Evolutionary conservation across 495 filamentous ascomycete genomes (phyloP).

Genomic region (Umbilicaria muhlenbergii): DNA sequence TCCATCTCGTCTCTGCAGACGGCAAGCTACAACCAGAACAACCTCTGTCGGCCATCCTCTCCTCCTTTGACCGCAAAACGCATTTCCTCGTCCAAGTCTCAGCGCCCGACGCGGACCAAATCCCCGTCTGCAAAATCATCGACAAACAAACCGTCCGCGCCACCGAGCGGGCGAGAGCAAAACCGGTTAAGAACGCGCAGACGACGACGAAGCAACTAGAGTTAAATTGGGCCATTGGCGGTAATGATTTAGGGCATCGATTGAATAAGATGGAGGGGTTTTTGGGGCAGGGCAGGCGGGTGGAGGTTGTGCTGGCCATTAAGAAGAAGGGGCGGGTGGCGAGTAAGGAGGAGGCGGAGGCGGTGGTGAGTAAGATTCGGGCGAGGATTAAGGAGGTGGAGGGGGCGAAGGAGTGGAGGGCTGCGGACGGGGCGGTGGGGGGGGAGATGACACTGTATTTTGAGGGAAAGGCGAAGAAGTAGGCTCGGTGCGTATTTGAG

Average conservation of each 20-base stretch:
- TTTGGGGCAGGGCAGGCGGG: slow-evolving; percentile 43
- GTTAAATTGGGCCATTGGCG: slow-evolving; percentile 68
- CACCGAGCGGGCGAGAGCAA: slow-evolving; percentile 26
- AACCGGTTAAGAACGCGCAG: slow-evolving; percentile 18
- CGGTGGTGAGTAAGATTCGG: slow-evolving; percentile 8
- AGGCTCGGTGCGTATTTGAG: background rate
- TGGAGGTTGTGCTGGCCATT: slow-evolving; percentile 42
- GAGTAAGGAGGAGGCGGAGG: slow-evolving; percentile 9
- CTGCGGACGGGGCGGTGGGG: slow-evolving; percentile 6
- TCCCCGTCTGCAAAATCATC: slow-evolving; percentile 52
- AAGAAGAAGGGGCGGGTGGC: slow-evolving; percentile 21
- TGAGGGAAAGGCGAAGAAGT: slow-evolving; percentile 10
- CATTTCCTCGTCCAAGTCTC: slow-evolving; percentile 45
- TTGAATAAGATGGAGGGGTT: slow-evolving; percentile 44
- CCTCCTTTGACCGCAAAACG: slow-evolving; percentile 26
- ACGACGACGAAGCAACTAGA: slow-evolving; percentile 51
- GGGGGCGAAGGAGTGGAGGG: slow-evolving; percentile 10
- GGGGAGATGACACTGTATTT: slow-evolving; percentile 3
- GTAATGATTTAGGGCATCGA: slow-evolving; percentile 47
- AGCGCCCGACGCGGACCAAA: slow-evolving; percentile 12
- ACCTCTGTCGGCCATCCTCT: slow-evolving; percentile 28
- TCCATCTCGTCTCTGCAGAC: slow-evolving; percentile 39
- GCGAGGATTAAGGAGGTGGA: slow-evolving; percentile 6
- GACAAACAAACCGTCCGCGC: slow-evolving; percentile 30
- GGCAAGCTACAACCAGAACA: slow-evolving; percentile 27